These are phyloP conservation scores for Ammopiptanthus mongolicus DNA, from an alignment of 306 rosid genomes.

Conservation along the genomic window DNA sequence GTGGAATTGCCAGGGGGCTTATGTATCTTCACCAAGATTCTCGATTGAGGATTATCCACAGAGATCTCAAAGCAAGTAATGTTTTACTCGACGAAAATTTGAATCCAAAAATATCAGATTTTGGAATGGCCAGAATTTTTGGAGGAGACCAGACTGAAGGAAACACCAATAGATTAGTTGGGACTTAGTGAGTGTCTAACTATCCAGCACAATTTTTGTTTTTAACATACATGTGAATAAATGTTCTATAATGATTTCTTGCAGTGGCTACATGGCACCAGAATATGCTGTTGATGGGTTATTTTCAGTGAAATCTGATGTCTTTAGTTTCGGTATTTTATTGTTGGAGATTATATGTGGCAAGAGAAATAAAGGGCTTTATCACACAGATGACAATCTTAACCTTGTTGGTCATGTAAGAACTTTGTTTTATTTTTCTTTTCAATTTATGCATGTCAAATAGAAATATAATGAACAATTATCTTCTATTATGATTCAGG, in stretches of 20 bases:
- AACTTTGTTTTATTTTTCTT: too few species aligned
- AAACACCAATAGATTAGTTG: slow-evolving; percentile 25
- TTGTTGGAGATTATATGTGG: slow-evolving; percentile 40
- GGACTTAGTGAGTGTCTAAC: slow-evolving; percentile 38
- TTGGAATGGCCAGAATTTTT: neutral
- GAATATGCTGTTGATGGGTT: slow-evolving; percentile 29
- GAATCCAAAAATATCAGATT: slow-evolving; percentile 9
- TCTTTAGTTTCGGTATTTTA: slow-evolving; percentile 33
- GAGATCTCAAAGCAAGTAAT: slow-evolving; percentile 19
- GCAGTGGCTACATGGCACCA: slow-evolving; percentile 49
- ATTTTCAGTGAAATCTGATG: slow-evolving; percentile 31
- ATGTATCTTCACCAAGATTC: slow-evolving; percentile 12
- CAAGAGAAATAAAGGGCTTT: slow-evolving; percentile 33
- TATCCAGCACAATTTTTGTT: neutral
- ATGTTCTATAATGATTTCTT: neutral
- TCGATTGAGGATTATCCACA: neutral
- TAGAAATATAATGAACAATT: neutral
- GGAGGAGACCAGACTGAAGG: slow-evolving; percentile 5
- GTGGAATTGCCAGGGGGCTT: slow-evolving; percentile 6
- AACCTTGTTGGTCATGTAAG: slow-evolving; percentile 47
- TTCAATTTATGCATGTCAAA: neutral
- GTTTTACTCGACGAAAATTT: neutral
- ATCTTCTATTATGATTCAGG: slow-evolving; percentile 12
- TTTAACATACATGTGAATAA: neutral
- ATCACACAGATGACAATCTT: slow-evolving; percentile 2